Percentiles rank a stretch among this genome's conserved stretches.
Conservation (phyloP, 768 basidiomycete genomes). For the Boletus vermiculosoides region DNA sequence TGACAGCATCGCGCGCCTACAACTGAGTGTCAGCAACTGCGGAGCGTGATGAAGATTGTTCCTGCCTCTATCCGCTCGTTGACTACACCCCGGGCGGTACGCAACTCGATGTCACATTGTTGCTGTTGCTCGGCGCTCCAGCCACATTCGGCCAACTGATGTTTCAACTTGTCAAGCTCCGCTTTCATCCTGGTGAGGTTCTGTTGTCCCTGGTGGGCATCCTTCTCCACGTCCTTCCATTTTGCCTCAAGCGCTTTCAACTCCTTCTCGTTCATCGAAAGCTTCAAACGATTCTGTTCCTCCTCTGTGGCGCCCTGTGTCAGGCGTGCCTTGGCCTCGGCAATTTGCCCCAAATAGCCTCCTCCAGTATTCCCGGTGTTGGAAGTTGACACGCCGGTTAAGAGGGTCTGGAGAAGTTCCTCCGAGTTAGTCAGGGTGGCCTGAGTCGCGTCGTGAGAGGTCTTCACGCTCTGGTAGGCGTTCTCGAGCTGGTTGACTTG, state of each 20-base stretch:
- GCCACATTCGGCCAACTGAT: slow-evolving; percentile 55
- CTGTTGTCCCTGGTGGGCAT: slow-evolving; percentile 73
- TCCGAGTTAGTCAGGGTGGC: slow-evolving; percentile 70
- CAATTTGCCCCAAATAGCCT: slow-evolving; percentile 96
- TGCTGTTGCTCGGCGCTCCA: slow-evolving; percentile 80
- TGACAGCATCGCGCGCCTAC: slow-evolving; percentile 68
- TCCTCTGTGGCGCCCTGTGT: slow-evolving; percentile 82
- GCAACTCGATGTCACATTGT: slow-evolving; percentile 49
- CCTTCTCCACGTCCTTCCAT: slow-evolving; percentile 82
- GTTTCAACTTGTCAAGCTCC: slow-evolving; percentile 56
- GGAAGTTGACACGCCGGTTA: slow-evolving; percentile 84
- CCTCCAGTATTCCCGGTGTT: slow-evolving; percentile 68
- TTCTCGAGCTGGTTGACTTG: slow-evolving; percentile 57
- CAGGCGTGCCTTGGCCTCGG: slow-evolving; percentile 72
- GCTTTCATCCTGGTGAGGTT: slow-evolving; percentile 58
- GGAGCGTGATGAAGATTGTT: background rate
- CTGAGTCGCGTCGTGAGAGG: slow-evolving; percentile 60
- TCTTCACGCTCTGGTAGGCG: slow-evolving; percentile 62
- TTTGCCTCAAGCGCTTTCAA: slow-evolving; percentile 69
- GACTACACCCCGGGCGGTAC: slow-evolving; percentile 52
- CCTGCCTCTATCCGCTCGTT: slow-evolving; percentile 62
- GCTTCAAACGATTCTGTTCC: slow-evolving; percentile 74
- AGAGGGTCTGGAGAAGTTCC: slow-evolving; percentile 90
- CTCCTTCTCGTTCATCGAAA: slow-evolving; percentile 77
- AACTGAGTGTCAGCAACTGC: slow-evolving; percentile 8